Conservation (phyloP, 2,329 filamentous ascomycete genomes). For the Penicillium griseofulvum region DNA sequence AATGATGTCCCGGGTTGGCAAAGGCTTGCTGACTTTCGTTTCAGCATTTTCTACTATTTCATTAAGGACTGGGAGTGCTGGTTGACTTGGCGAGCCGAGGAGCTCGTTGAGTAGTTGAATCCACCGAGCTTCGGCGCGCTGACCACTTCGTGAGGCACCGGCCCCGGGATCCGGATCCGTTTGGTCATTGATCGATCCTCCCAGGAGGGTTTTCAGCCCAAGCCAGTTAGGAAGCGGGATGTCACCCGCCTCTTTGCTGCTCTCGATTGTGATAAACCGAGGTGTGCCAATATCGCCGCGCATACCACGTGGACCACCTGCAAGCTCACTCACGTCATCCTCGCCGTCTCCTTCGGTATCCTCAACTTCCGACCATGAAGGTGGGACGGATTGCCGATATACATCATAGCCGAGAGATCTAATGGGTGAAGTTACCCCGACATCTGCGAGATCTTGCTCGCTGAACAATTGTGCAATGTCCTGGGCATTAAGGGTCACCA, state of each 20-base stretch:
- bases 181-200: conserved; percentile 30
- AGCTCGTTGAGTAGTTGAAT: conserved; percentile 37
- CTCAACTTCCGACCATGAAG: conserved; percentile 37
- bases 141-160: conserved; percentile 18
- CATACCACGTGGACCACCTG: conserved; percentile 18
- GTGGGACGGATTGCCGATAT: conserved; percentile 39
- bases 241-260: conserved; percentile 30
- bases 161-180: conserved; percentile 21
- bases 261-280: conserved; percentile 37
- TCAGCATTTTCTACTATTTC: conserved; percentile 12
- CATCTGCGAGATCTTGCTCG: conserved; percentile 42
- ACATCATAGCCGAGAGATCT: conserved; percentile 56
- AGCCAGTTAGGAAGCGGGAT: conserved; percentile 34
- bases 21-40: conserved; percentile 10
- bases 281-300: conserved; percentile 22
- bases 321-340: conserved; percentile 33
- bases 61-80: conserved; percentile 3
- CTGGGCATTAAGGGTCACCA: conserved; percentile 46
- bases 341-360: conserved; percentile 51
- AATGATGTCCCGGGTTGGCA: conserved; percentile 54
- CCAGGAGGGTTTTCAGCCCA: conserved; percentile 32
- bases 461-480: conserved; percentile 47
- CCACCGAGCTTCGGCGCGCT: conserved; percentile 33
- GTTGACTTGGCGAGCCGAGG: conserved; percentile 25
- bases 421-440: conserved; percentile 35